Evolutionary conservation across 148 eudicot species (phyloP).

Genomic region (Persicaria tinctoria): DNA sequence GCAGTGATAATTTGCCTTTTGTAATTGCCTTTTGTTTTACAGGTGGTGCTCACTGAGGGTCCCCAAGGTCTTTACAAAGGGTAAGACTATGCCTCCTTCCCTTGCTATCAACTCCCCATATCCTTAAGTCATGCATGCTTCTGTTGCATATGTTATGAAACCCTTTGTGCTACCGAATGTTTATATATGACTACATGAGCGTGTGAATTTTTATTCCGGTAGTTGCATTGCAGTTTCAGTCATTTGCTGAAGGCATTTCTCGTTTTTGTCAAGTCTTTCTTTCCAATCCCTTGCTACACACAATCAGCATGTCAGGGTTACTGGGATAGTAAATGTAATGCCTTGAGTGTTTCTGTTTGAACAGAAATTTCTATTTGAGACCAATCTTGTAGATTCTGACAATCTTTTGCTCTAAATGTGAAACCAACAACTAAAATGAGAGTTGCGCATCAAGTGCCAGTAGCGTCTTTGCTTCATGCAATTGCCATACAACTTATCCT

Average conservation of each 20-base stretch:
- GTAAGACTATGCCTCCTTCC: conserved; percentile 30
- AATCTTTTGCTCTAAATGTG: neutral
- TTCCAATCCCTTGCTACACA: neutral
- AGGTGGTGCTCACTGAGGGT: conserved; percentile 83
- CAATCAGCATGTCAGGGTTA: neutral
- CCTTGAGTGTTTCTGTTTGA: neutral
- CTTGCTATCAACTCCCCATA: neutral
- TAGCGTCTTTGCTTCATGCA: neutral
- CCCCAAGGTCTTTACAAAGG: conserved; percentile 86
- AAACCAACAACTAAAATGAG: neutral
- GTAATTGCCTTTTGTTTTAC: conserved; percentile 15
- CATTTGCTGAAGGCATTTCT: neutral
- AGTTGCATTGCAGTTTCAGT: neutral
- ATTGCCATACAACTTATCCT: no score
- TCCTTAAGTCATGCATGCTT: neutral
- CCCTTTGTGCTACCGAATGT: neutral
- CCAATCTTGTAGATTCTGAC: neutral
- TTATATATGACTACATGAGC: neutral
- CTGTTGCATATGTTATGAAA: neutral
- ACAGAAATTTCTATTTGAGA: neutral
- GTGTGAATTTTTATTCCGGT: neutral
- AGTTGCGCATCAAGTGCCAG: neutral
- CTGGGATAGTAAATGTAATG: neutral
- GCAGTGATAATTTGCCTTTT: neutral
- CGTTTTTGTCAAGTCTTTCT: neutral